Base-by-base conservation (phyloP, 2,329 filamentous ascomycete genomes). In the Colletotrichum euphorbiae region DNA sequence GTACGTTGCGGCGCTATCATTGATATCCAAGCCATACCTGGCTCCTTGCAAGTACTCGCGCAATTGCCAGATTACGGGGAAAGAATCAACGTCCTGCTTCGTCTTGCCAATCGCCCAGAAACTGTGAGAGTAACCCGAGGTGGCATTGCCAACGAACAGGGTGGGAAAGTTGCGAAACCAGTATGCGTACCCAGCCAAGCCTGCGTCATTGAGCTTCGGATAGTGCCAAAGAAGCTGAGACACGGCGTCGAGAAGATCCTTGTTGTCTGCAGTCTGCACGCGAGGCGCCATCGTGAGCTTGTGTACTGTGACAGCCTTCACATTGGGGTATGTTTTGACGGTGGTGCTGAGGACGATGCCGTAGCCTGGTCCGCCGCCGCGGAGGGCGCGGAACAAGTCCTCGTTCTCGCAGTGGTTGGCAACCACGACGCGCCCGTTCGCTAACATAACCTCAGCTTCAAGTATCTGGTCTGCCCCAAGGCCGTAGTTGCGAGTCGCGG, bases 321-420 rank as follows among this genome's bases (percentile, higher is more conserved):
- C 74, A 61, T 84, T 81, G 0, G 79, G 76, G 73, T 88, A 80
- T 1, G 83, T 80, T 70, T 84, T 85, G 36, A 84, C 77, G 0
- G 85, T 89, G 73, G 88, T 80, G 2, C 83, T 85, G 13, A 82
- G 74, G 1, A 90, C 85, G 1, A 89, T 79, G 1, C 80, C 88
- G 71, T 85, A 91, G 1, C 64, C 51, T 9, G 64, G 64, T 0
- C 80, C 80, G 2, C 81, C 81, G 0, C 81, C 81, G 1, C 78
- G 72, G 15, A 83, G 73, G 3, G 81, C 80, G 46, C 77, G 70
- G 74, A 79, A 81, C 2, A 81, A 73, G n/a, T 79, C 77, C 0
- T 71, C 33, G 51, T 81, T 72, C 45, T 78, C 65, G 54, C 75
- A 78, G 4, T 75, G 71, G 40, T 74, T 79, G 5, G 78, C 79